Conservation (phyloP, 352 stramenopile genomes). For the Pelagophyceae sp. region DNA sequence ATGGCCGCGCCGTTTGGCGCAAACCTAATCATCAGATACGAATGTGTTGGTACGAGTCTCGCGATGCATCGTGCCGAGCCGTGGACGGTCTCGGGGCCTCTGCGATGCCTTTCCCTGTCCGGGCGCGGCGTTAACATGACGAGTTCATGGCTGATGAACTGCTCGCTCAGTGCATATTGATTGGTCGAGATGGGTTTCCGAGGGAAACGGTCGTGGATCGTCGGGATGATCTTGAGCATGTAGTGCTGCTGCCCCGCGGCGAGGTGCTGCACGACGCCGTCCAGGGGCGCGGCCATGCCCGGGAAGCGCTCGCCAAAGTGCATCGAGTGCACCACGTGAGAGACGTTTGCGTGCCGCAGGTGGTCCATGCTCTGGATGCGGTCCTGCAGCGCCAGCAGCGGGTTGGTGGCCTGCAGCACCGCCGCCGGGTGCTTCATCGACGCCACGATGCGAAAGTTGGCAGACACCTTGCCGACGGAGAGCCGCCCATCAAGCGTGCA, state of each 20-base stretch:
- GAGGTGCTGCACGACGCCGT: not conserved
- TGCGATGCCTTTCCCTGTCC: too few species aligned
- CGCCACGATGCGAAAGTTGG: constrained; percentile 3
- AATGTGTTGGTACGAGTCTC: too few species aligned
- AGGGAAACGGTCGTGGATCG: not conserved
- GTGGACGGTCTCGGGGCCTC: not conserved
- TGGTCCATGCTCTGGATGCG: not conserved
- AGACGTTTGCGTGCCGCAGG: not conserved
- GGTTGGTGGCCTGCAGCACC: not conserved
- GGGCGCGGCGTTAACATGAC: too few species aligned
- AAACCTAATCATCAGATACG: too few species aligned
- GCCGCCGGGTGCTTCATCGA: not conserved
- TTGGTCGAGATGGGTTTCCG: not conserved
- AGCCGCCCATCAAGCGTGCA: constrained; percentile 12
- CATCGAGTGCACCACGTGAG: constrained; percentile 2
- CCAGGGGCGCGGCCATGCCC: not conserved
- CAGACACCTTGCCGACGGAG: not conserved
- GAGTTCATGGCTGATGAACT: not conserved
- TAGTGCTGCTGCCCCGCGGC: constrained; percentile 2
- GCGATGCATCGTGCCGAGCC: too few species aligned
- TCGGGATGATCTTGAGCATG: constrained; percentile 11
- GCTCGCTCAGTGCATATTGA: constrained; percentile 6
- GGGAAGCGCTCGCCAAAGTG: not conserved
- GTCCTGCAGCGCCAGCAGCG: not conserved
- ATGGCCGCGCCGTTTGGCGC: not conserved